These are phyloP conservation scores for Fusarium sublunatum DNA, from an alignment of 2,329 filamentous ascomycete genomes.

Conservation along the genomic window DNA sequence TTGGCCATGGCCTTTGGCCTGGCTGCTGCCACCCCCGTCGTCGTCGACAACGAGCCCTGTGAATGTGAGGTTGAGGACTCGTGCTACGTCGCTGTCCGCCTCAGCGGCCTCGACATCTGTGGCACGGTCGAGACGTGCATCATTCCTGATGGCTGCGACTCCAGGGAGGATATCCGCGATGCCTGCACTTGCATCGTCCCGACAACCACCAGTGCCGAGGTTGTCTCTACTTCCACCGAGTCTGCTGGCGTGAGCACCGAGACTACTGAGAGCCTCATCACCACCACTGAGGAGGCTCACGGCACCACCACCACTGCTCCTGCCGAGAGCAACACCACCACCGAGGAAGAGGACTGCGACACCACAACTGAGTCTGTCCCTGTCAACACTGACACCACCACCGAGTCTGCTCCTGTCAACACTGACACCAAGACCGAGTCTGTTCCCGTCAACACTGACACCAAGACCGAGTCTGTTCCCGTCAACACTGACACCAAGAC, in stretches of 20 bases:
- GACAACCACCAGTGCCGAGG: slow-evolving; percentile 11
- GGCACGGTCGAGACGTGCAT: not conserved
- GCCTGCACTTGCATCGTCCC: slow-evolving; percentile 5
- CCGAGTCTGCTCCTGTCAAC: slow-evolving; percentile 5
- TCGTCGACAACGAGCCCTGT: slow-evolving; percentile 1
- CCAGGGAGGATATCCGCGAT: not conserved
- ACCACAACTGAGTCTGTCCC: slow-evolving; percentile 10
- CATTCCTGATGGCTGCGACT: not conserved
- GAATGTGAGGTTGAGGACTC: slow-evolving; percentile 11
- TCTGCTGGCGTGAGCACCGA: slow-evolving; percentile 10
- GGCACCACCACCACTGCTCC: slow-evolving; percentile 15
- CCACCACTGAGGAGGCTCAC: slow-evolving; percentile 3
- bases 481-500: not conserved
- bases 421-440: slow-evolving; percentile 7
- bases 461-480: not conserved
- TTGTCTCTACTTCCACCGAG: slow-evolving; percentile 10
- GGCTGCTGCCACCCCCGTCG: slow-evolving; percentile 3
- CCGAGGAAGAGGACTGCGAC: slow-evolving; percentile 13
- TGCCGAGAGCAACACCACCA: not conserved
- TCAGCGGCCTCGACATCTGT: not conserved
- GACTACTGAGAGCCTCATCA: slow-evolving; percentile 3
- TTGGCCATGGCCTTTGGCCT: slow-evolving; percentile 49
- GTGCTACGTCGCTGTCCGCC: slow-evolving; percentile 15
- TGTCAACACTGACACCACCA: not conserved
- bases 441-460: not conserved